Conservation (phyloP, 2,329 filamentous ascomycete species). For the Parascedosporium putredinis region DNA sequence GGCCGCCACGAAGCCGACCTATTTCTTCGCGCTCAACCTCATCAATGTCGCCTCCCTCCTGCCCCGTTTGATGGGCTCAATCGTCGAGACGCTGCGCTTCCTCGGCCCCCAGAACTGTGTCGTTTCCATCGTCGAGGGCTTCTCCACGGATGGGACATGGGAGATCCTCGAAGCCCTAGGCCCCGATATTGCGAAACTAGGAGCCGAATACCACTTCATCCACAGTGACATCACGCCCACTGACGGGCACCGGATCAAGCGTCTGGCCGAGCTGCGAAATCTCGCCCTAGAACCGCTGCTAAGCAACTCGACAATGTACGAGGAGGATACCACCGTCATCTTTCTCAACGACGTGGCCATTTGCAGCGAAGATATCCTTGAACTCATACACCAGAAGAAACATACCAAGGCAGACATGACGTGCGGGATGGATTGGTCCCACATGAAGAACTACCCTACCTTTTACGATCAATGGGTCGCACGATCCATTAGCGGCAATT, state of each 20-base stretch:
- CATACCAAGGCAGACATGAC: slow-evolving; percentile 41
- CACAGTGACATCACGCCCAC: slow-evolving; percentile 32
- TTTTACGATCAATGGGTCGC: slow-evolving; percentile 51
- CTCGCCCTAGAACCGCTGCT: slow-evolving; percentile 37
- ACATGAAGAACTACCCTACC: slow-evolving; percentile 28
- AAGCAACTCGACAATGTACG: slow-evolving; percentile 15
- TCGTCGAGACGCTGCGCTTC: slow-evolving; percentile 38
- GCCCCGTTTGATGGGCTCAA: slow-evolving; percentile 38
- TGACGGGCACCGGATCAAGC: slow-evolving; percentile 31
- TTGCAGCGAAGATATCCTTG: slow-evolving; percentile 46
- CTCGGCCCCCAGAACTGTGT: slow-evolving; percentile 39
- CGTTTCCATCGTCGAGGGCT: slow-evolving; percentile 45
- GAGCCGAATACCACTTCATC: slow-evolving; percentile 30
- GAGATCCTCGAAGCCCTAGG: slow-evolving; percentile 35
- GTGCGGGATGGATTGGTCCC: slow-evolving; percentile 45
- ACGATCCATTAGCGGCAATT: slow-evolving; percentile 39
- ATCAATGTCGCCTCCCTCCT: slow-evolving; percentile 33
- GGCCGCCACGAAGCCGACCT: slow-evolving; percentile 18
- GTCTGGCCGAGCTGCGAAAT: slow-evolving; percentile 41
- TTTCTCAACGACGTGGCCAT: slow-evolving; percentile 45
- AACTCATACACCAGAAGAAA: slow-evolving; percentile 38
- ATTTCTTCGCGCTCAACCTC: slow-evolving; percentile 44
- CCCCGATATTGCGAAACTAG: slow-evolving; percentile 26
- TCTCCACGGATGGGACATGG: slow-evolving; percentile 42
- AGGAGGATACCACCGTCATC: slow-evolving; percentile 31